A percentile compares a stretch with the other conserved stretches of the same genome.
These are phyloP conservation scores for Nymphaea thermarum DNA, from an alignment of 164 flowering plant genomes.

Conservation along the genomic window DNA sequence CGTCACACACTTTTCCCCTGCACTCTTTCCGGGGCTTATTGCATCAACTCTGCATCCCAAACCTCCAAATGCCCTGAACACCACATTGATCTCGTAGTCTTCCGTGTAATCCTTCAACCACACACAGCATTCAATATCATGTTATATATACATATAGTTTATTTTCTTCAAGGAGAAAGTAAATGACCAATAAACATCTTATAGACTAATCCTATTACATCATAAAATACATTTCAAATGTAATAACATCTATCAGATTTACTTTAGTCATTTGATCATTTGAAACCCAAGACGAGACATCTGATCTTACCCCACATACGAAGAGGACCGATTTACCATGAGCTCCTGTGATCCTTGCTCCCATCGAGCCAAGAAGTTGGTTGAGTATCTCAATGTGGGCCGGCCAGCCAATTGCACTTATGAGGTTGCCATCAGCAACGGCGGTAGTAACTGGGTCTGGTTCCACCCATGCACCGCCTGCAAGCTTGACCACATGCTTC, in stretches of 20 bases:
- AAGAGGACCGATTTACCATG: constrained; percentile 16
- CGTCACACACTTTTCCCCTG: constrained; percentile 20
- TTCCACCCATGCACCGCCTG: constrained; percentile 23
- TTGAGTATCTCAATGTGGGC: constrained; percentile 16
- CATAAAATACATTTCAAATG: no score
- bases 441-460: constrained; percentile 19
- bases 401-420: constrained; percentile 29
- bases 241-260: no score
- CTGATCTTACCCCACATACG: constrained; percentile 17
- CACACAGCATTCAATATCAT: no score
- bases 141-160: no score
- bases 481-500: constrained; percentile 16
- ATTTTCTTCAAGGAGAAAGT: no score
- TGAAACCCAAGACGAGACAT: neutral
- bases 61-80: constrained; percentile 19
- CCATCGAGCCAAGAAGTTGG: constrained; percentile 13
- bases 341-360: constrained; percentile 11
- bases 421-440: constrained; percentile 13
- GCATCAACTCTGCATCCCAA: constrained; percentile 20
- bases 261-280: no score
- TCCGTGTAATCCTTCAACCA: constrained; percentile 18
- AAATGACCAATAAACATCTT: no score
- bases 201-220: no score
- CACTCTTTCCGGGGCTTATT: constrained; percentile 14
- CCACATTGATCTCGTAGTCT: constrained; percentile 23